Evolutionary conservation across 257 asterid genomes (phyloP).

Genomic region (Solanum tarijense): DNA sequence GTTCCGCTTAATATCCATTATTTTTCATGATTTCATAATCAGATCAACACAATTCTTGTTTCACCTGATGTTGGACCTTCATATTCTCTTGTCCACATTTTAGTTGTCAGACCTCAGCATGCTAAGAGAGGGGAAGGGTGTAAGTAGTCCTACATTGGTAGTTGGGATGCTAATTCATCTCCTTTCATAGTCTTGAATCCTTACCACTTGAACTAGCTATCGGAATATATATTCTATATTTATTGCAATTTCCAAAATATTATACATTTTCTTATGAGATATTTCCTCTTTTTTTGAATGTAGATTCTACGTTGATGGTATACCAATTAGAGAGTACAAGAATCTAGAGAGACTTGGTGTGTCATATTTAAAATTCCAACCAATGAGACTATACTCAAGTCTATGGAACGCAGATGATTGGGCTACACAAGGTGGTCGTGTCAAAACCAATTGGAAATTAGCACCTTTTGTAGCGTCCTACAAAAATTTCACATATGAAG

Average conservation of each 20-base stretch:
- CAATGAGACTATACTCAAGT: slow-evolving; percentile 71
- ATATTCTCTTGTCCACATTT: neutral
- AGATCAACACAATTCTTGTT: neutral
- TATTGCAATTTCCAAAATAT: neutral
- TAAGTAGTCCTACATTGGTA: neutral
- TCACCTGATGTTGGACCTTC: neutral
- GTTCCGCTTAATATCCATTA: neutral
- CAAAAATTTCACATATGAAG: slow-evolving; percentile 36
- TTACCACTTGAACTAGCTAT: neutral
- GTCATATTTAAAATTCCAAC: slow-evolving; percentile 48
- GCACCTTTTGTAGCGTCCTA: slow-evolving; percentile 72
- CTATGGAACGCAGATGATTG: slow-evolving; percentile 78
- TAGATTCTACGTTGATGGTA: slow-evolving; percentile 52
- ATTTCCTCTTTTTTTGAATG: neutral
- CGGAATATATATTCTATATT: too few relatives aligned
- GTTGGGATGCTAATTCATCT: neutral
- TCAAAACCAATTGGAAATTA: slow-evolving; percentile 60
- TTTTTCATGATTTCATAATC: neutral
- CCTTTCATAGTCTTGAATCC: neutral
- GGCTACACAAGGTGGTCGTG: slow-evolving; percentile 72
- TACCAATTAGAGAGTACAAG: slow-evolving; percentile 62
- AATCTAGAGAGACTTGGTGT: slow-evolving; percentile 42
- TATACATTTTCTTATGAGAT: neutral
- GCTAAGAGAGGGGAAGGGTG: neutral
- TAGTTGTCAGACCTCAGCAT: neutral